These are phyloP conservation scores for Hericium erinaceus DNA, from an alignment of 768 basidiomycete genomes.

Conservation along the genomic window DNA sequence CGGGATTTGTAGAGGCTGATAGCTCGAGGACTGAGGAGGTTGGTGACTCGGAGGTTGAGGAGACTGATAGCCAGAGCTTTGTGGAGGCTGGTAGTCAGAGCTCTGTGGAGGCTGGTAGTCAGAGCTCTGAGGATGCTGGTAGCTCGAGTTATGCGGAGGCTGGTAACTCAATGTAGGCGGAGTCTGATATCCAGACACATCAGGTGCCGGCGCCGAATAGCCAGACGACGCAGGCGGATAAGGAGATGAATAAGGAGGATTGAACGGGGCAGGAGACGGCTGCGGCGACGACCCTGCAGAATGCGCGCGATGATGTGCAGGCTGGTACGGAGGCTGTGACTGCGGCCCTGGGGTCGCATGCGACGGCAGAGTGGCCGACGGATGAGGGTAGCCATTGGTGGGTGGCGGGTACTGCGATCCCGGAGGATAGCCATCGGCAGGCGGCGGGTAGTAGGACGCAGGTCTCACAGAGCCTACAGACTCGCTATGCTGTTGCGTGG, in stretches of 20 bases:
- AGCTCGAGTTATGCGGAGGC: not conserved
- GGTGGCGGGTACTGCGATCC: not conserved
- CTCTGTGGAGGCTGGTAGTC: not conserved
- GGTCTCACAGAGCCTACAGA: too few relatives aligned
- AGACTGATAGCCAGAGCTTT: too few relatives aligned
- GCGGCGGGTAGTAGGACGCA: too few relatives aligned
- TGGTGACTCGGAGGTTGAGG: not conserved
- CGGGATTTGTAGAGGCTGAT: not conserved
- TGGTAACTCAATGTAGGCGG: not conserved
- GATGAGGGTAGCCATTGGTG: not conserved
- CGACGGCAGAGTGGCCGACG: not conserved
- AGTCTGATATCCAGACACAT: not conserved
- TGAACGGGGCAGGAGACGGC: not conserved
- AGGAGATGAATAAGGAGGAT: not conserved
- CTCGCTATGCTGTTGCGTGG: too few relatives aligned
- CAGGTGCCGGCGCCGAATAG: not conserved
- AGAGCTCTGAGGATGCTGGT: not conserved
- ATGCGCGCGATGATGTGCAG: not conserved
- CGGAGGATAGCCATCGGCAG: too few relatives aligned
- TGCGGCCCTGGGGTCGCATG: too few relatives aligned
- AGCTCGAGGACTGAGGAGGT: not conserved
- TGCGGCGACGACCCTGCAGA: not conserved
- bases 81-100: not conserved
- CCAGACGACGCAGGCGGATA: not conserved
- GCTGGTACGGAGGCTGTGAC: not conserved